Conservation (phyloP, 768 basidiomycete genomes). For the Cyclocybe cylindracea region DNA sequence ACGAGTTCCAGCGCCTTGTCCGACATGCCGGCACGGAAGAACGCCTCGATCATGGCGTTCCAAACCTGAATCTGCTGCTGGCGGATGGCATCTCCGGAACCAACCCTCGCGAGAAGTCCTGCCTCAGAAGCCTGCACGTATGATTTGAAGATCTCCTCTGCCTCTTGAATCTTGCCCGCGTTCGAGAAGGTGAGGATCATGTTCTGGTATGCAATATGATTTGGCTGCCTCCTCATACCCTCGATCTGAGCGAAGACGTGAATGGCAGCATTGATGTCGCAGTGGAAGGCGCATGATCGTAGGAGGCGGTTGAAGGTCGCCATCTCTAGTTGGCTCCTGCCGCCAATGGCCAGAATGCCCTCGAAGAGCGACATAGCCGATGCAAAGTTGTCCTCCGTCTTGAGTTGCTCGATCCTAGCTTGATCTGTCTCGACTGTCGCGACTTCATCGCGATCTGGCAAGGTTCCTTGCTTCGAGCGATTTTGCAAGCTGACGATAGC, state of each 20-base stretch:
- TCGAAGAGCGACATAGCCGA: slow-evolving; percentile 77
- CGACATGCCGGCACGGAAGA: slow-evolving; percentile 64
- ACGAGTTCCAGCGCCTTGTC: slow-evolving; percentile 66
- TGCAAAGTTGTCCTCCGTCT: slow-evolving; percentile 67
- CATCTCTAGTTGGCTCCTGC: slow-evolving; percentile 30
- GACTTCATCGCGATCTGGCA: slow-evolving; percentile 25
- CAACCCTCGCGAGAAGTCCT: slow-evolving; percentile 35
- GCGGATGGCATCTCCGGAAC: slow-evolving; percentile 11
- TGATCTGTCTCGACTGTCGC: slow-evolving; percentile 28
- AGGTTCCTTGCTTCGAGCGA: slow-evolving; percentile 37
- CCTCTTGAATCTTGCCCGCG: slow-evolving; percentile 45
- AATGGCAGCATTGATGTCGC: slow-evolving; percentile 60
- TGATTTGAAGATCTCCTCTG: slow-evolving; percentile 63
- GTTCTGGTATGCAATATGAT: slow-evolving; percentile 40
- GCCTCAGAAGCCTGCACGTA: slow-evolving; percentile 45
- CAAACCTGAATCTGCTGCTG: slow-evolving; percentile 53
- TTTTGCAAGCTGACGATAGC: slow-evolving; percentile 43
- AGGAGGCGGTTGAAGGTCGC: slow-evolving; percentile 56
- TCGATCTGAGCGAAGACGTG: slow-evolving; percentile 68
- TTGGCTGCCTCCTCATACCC: slow-evolving; percentile 29
- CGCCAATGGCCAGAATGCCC: slow-evolving; percentile 43
- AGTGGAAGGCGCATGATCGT: slow-evolving; percentile 58
- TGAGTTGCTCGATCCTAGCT: slow-evolving; percentile 43
- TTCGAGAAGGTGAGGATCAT: slow-evolving; percentile 63
- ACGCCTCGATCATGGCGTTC: slow-evolving; percentile 77